These are phyloP conservation scores for Buddleja alternifolia DNA, from an alignment of 257 asterid species.

Conservation along the genomic window DNA sequence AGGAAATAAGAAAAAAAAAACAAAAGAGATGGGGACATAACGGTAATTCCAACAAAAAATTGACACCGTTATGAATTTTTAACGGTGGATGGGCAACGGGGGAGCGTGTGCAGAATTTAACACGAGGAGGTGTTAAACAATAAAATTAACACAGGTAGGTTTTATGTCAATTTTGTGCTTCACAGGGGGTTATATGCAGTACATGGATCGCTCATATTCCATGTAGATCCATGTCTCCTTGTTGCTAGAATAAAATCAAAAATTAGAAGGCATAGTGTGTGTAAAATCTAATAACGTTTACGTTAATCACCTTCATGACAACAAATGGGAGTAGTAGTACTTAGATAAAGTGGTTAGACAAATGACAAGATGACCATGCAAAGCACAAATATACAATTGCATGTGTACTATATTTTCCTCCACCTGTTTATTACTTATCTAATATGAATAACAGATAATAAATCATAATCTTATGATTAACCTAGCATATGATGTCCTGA, in stretches of 20 bases:
- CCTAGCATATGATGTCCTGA: constrained; percentile 3
- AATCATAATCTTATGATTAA: not conserved
- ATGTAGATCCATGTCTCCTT: constrained; percentile 89
- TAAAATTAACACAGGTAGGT: too few relatives aligned
- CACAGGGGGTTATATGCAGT: too few relatives aligned
- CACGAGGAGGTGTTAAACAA: too few relatives aligned
- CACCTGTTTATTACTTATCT: constrained; percentile 10
- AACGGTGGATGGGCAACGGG: too few relatives aligned
- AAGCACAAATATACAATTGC: constrained; percentile 21
- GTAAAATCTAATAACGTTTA: constrained; percentile 19
- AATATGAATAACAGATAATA: constrained; percentile 3
- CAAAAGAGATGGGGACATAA: too few relatives aligned
- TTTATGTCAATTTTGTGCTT: too few relatives aligned
- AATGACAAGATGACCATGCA: constrained; percentile 24
- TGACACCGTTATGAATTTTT: too few relatives aligned
- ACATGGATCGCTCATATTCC: constrained; percentile 97
- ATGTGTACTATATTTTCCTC: constrained; percentile 16
- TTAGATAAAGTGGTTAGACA: constrained; percentile 18
- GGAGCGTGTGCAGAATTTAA: too few relatives aligned
- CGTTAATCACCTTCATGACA: constrained; percentile 21
- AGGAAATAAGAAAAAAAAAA: too few relatives aligned
- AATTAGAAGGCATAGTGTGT: constrained; percentile 12
- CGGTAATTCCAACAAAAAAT: too few relatives aligned
- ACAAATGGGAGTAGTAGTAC: constrained; percentile 21
- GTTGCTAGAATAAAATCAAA: constrained; percentile 62